phyloP scores from a whole-genome alignment of 2,329 filamentous ascomycete genomes.

The Sclerotinia minor region DNA sequence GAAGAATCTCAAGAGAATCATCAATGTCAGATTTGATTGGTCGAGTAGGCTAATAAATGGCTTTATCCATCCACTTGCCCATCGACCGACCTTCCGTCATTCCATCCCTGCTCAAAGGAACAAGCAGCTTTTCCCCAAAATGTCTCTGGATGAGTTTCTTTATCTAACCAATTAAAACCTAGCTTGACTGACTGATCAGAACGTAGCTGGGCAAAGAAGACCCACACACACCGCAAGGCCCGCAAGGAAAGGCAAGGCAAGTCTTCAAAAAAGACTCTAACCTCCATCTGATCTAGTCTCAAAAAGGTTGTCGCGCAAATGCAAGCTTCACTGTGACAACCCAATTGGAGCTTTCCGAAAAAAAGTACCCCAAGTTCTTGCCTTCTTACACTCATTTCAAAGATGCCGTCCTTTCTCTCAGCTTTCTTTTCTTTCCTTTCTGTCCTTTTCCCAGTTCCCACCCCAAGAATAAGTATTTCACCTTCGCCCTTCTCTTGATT shows the following conservation, averaged over 20 bases:
- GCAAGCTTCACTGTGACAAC: slow-evolving; percentile 24
- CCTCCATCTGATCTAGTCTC: slow-evolving; percentile 16
- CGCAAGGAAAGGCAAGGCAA: slow-evolving; percentile 4
- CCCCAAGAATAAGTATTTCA: slow-evolving; percentile 28
- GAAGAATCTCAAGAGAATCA: not conserved
- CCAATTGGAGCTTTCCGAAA: slow-evolving; percentile 28
- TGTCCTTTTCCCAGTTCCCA: not conserved
- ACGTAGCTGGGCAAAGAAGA: not conserved
- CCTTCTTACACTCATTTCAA: slow-evolving; percentile 5
- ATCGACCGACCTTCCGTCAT: slow-evolving; percentile 8
- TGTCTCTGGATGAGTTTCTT: slow-evolving; percentile 4
- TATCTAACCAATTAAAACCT: slow-evolving; percentile 10
- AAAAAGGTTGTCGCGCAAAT: slow-evolving; percentile 18
- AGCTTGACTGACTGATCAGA: not conserved
- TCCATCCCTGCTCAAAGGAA: not conserved
- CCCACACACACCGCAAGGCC: not conserved
- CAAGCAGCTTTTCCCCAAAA: slow-evolving; percentile 14
- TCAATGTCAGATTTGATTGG: not conserved
- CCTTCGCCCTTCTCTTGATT: slow-evolving; percentile 22
- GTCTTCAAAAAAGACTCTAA: not conserved
- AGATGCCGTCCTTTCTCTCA: slow-evolving; percentile 19
- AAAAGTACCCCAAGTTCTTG: slow-evolving; percentile 27
- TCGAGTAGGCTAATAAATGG: not conserved
- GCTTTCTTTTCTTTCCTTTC: slow-evolving; percentile 25
- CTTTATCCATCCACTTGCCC: not conserved